Percentiles rank a stretch among this genome's conserved stretches.
These are phyloP conservation scores for Simmondsia chinensis DNA, from an alignment of 148 eudicot genomes.

Conservation along the genomic window DNA sequence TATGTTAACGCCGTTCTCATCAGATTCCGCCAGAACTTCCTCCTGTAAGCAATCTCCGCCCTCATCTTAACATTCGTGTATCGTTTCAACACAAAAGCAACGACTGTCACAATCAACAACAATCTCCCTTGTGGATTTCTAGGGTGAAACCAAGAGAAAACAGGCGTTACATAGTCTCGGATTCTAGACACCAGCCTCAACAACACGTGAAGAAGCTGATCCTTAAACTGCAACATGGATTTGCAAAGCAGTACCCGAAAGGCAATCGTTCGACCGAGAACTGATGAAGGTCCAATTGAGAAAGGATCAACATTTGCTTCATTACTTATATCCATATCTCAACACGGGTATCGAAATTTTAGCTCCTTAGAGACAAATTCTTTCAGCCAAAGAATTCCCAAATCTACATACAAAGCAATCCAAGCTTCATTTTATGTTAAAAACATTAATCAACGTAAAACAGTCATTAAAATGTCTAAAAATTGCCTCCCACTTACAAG, in stretches of 20 bases:
- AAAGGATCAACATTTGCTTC: slow-evolving; percentile 73
- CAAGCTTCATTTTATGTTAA: no score
- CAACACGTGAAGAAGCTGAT: slow-evolving; percentile 26
- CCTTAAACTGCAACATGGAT: slow-evolving; percentile 62
- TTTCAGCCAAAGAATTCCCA: no score
- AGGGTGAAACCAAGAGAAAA: slow-evolving; percentile 87
- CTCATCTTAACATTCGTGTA: slow-evolving; percentile 68
- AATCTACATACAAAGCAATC: no score
- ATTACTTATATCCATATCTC: slow-evolving; percentile 71
- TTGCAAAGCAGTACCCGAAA: slow-evolving; percentile 73
- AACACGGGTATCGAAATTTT: slow-evolving; percentile 4
- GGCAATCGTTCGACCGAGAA: slow-evolving; percentile 80
- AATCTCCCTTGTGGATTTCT: slow-evolving; percentile 83
- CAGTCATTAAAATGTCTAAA: no score
- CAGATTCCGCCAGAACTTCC: slow-evolving; percentile 96
- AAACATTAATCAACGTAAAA: no score
- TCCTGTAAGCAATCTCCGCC: slow-evolving; percentile 79
- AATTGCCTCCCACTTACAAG: no score
- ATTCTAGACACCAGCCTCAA: slow-evolving; percentile 22
- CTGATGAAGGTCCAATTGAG: slow-evolving; percentile 65
- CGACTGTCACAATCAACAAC: slow-evolving; percentile 53
- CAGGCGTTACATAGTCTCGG: slow-evolving; percentile 34
- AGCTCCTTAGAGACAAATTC: no score
- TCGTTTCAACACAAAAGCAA: slow-evolving; percentile 72
- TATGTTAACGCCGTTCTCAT: slow-evolving; percentile 71